Percentiles rank a stretch among this genome's conserved stretches.
Conservation (phyloP, 176 grass and related monocot genomes). For the Avena insularis region DNA sequence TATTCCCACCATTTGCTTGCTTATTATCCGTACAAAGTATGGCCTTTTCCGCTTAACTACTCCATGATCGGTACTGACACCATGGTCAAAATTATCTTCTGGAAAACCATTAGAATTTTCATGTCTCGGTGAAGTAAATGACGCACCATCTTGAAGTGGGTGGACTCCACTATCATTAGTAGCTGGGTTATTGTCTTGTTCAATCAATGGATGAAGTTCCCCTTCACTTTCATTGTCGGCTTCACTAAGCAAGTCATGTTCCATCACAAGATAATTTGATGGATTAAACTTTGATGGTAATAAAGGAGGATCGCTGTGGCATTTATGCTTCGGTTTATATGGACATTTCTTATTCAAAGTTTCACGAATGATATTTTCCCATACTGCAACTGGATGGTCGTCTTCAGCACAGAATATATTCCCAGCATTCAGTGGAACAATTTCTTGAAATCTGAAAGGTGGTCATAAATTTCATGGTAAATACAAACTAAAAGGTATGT, state of each 20-base stretch:
- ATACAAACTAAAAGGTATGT: conserved; percentile 26
- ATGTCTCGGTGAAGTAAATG: conserved; percentile 15
- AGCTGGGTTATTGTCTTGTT: conserved; percentile 18
- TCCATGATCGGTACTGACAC: conserved; percentile 3
- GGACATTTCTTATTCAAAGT: conserved; percentile 67
- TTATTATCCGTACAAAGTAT: conserved; percentile 78
- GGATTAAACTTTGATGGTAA: conserved; percentile 67
- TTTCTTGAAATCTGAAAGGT: conserved; percentile 85
- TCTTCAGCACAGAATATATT: conserved; percentile 84
- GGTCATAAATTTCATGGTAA: conserved; percentile 39
- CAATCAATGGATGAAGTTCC: conserved; percentile 51
- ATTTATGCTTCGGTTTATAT: conserved; percentile 58
- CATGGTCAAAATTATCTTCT: conserved; percentile 37
- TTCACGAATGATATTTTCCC: conserved; percentile 80
- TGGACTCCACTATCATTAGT: conserved; percentile 27
- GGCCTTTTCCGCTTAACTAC: conserved; percentile 51
- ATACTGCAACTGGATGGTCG: conserved; percentile 61
- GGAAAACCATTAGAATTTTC: conserved; percentile 37
- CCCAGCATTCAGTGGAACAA: conserved; percentile 82
- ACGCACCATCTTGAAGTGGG: conserved; percentile 5
- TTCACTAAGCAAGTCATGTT: conserved; percentile 58
- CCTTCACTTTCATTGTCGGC: conserved; percentile 60
- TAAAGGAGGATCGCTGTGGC: conserved; percentile 65
- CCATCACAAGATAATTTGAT: conserved; percentile 50
- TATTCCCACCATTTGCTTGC: conserved; percentile 97